Percentiles rank a stretch among this genome's conserved stretches.
Evolutionary conservation across 2,329 filamentous ascomycete genomes (phyloP).

Genomic region (Pyricularia grisea): DNA sequence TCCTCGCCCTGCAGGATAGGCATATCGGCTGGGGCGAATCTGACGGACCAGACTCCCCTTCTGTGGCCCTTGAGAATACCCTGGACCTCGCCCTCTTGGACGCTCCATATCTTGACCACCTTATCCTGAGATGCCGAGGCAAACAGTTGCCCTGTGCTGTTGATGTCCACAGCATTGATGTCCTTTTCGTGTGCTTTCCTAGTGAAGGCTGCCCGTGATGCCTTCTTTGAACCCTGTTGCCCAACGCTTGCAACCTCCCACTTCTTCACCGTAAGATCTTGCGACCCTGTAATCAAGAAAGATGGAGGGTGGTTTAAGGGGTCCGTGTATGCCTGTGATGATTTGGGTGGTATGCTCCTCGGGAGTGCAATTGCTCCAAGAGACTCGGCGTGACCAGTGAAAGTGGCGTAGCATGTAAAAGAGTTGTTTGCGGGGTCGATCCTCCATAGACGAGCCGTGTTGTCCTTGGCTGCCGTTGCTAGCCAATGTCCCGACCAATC

Average conservation of each 20-base stretch:
- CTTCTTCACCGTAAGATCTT: conserved; percentile 90
- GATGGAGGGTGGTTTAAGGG: conserved; percentile 72
- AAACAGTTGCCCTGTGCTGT: conserved; percentile 67
- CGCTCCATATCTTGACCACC: conserved; percentile 93
- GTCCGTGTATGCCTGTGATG: conserved; percentile 60
- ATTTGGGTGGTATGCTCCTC: conserved; percentile 54
- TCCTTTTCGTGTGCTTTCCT: conserved; percentile 97
- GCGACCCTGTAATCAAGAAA: conserved; percentile 84
- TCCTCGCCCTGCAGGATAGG: conserved; percentile 65
- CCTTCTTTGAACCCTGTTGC: conserved; percentile 36
- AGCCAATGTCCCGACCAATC: conserved; percentile 98
- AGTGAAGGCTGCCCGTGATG: conserved; percentile 66
- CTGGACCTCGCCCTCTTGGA: conserved; percentile 79
- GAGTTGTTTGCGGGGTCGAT: conserved; percentile 67
- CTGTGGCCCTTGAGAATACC: conserved; percentile 89
- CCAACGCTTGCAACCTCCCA: conserved; percentile 67
- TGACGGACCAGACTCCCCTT: conserved; percentile 91
- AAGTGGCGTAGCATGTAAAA: conserved; percentile 42
- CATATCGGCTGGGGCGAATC: conserved; percentile 73
- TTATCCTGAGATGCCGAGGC: conserved; percentile 95
- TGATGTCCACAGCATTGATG: conserved; percentile 88
- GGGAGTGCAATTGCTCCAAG: conserved; percentile 83
- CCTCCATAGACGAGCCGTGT: conserved; percentile 84
- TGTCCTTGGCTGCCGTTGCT: conserved; percentile 93
- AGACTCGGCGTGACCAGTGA: conserved; percentile 90